Percentiles rank a stretch among this genome's conserved stretches.
Conservation (phyloP, 176 grass and related monocot genomes). For the Oryza glumipatula region DNA sequence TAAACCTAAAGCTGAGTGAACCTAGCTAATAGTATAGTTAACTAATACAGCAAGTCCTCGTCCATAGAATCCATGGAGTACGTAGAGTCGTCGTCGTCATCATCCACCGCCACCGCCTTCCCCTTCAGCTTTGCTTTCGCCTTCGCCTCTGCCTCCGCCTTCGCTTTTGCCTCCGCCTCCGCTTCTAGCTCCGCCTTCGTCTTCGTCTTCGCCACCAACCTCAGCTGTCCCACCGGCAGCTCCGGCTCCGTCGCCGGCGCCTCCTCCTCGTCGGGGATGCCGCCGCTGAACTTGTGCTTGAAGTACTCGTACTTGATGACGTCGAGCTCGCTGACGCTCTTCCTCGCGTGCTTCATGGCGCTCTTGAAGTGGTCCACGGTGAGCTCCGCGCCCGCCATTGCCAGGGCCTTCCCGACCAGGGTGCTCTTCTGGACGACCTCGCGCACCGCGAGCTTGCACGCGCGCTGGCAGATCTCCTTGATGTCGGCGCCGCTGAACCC, state of each 20-base stretch:
- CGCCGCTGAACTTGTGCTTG: slow-evolving; percentile 17
- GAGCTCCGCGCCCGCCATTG: slow-evolving; percentile 41
- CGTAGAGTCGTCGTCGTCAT: neutral
- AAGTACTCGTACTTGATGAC: slow-evolving; percentile 35
- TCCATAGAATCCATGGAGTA: neutral
- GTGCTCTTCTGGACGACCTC: slow-evolving; percentile 40
- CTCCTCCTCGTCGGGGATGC: slow-evolving; percentile 10
- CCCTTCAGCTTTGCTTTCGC: neutral
- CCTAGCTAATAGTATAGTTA: too few relatives aligned
- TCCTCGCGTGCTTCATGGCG: slow-evolving; percentile 38
- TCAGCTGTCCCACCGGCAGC: neutral
- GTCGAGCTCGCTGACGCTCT: slow-evolving; percentile 42
- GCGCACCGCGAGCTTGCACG: slow-evolving; percentile 51
- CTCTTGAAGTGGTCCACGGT: slow-evolving; percentile 32
- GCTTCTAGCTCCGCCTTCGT: neutral
- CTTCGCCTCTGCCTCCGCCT: neutral
- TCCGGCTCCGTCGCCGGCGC: neutral
- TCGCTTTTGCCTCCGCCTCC: neutral
- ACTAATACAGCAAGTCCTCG: slow-evolving; percentile 1
- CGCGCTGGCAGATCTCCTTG: slow-evolving; percentile 51
- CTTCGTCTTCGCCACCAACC: neutral
- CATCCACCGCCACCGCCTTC: neutral
- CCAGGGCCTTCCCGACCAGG: neutral
- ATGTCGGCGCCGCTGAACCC: slow-evolving; percentile 58
- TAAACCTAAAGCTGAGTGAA: too few relatives aligned